A percentile compares a stretch with the other conserved stretches of the same genome.
Conservation (phyloP, 2,329 filamentous ascomycete genomes). For the Microcyclosporella mali region DNA sequence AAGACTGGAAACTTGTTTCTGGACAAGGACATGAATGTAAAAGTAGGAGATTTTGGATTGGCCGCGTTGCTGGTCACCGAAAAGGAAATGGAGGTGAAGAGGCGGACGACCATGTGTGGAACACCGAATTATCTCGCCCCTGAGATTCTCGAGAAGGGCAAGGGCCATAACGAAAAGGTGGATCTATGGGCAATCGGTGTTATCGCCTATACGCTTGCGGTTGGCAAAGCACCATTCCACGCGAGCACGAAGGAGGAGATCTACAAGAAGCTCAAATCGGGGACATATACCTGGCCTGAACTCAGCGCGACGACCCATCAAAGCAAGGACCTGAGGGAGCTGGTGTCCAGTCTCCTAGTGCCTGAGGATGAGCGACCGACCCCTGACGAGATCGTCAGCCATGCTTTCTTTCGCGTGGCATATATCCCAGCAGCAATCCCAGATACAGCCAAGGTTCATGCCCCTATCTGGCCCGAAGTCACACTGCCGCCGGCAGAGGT, state of each 20-base stretch:
- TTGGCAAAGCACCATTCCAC: slow-evolving; percentile 93
- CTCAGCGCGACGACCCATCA: slow-evolving; percentile 59
- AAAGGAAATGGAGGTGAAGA: slow-evolving; percentile 73
- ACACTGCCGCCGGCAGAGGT: slow-evolving; percentile 39
- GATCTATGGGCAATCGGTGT: slow-evolving; percentile 98
- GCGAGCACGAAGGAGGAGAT: slow-evolving; percentile 83
- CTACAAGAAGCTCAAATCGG: slow-evolving; percentile 60
- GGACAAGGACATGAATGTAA: slow-evolving; percentile 91
- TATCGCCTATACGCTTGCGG: slow-evolving; percentile 97
- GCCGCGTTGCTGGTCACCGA: slow-evolving; percentile 87
- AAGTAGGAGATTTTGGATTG: slow-evolving; percentile 94
- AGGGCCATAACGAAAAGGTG: slow-evolving; percentile 94
- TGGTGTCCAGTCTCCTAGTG: slow-evolving; percentile 69
- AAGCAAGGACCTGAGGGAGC: slow-evolving; percentile 71
- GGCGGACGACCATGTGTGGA: slow-evolving; percentile 88
- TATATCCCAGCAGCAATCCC: slow-evolving; percentile 59
- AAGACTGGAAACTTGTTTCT: slow-evolving; percentile 99
- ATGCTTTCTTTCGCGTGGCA: slow-evolving; percentile 71
- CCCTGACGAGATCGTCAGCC: slow-evolving; percentile 71
- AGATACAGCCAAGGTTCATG: slow-evolving; percentile 38
- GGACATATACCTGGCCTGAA: slow-evolving; percentile 75
- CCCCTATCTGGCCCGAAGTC: slow-evolving; percentile 44
- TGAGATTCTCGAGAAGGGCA: slow-evolving; percentile 90
- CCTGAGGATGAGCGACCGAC: slow-evolving; percentile 68
- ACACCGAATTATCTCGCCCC: slow-evolving; percentile 98